Percentiles rank a stretch among this genome's conserved stretches.
These are phyloP conservation scores for Metschnikowia proteae DNA, from an alignment of 805 yeast genomes.

Conservation along the genomic window DNA sequence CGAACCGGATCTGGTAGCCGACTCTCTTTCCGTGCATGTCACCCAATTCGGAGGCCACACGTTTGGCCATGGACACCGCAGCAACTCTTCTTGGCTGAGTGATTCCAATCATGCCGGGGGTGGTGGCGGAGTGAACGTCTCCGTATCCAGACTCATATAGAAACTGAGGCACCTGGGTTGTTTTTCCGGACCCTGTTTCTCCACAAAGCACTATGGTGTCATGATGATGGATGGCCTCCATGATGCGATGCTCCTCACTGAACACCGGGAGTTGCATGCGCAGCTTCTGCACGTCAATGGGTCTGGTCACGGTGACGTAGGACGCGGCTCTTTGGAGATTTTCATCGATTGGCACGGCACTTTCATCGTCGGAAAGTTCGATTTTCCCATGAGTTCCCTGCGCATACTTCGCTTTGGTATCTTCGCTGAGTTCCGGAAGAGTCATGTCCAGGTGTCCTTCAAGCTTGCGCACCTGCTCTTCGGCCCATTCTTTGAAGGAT, in stretches of 20 bases:
- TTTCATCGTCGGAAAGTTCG: slow-evolving; percentile 50
- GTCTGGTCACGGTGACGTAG: slow-evolving; percentile 64
- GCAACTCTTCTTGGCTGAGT: slow-evolving; percentile 97
- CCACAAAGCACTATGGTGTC: slow-evolving; percentile 92
- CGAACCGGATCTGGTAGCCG: slow-evolving; percentile 81
- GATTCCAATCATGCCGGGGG: slow-evolving; percentile 91
- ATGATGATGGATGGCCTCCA: slow-evolving; percentile 94
- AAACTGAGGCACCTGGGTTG: slow-evolving; percentile 97
- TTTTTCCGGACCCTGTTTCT: slow-evolving; percentile 98
- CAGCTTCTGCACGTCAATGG: slow-evolving; percentile 59
- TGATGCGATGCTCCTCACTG: slow-evolving; percentile 83
- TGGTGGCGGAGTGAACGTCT: slow-evolving; percentile 44
- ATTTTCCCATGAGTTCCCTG: slow-evolving; percentile 69
- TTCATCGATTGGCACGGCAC: slow-evolving; percentile 55
- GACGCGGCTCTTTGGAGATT: slow-evolving; percentile 54
- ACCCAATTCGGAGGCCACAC: slow-evolving; percentile 76
- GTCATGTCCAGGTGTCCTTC: slow-evolving; percentile 51
- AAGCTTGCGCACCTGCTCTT: slow-evolving; percentile 57
- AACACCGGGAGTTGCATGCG: slow-evolving; percentile 82
- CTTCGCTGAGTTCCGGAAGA: slow-evolving; percentile 45
- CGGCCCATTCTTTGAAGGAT: slow-evolving; percentile 88
- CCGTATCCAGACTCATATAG: slow-evolving; percentile 93
- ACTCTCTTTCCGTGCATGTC: slow-evolving; percentile 59
- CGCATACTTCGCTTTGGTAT: slow-evolving; percentile 40
- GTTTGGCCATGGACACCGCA: slow-evolving; percentile 83